Evolutionary conservation across 225 moss, liverwort and hornwort species (phyloP).

Genomic region (Asterella californica): DNA sequence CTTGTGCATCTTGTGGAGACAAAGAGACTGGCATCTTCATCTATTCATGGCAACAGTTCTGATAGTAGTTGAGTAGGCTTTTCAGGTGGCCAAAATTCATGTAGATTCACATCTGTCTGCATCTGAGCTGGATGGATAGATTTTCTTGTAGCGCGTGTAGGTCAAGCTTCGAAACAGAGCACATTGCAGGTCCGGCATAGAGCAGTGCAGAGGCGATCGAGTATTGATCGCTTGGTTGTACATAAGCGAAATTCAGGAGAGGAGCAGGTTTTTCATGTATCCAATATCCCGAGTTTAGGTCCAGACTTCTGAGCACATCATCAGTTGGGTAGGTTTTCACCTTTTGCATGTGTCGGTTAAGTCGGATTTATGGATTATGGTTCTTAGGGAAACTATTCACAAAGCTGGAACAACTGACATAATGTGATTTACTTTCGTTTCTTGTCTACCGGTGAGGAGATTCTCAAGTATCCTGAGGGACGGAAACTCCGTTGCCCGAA

Average conservation of each 20-base stretch:
- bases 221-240: neutral
- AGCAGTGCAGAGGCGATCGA: conserved; percentile 7
- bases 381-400: neutral
- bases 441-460: neutral
- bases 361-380: neutral
- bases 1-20: neutral
- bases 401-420: neutral
- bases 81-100: neutral
- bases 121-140: neutral
- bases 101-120: neutral
- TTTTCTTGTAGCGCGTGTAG: neutral
- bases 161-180: neutral
- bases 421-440: neutral
- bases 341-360: neutral
- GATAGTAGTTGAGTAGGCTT: neutral
- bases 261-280: neutral
- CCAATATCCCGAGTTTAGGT: neutral
- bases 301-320: neutral
- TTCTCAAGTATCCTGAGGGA: neutral
- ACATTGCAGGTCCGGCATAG: neutral
- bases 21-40: neutral
- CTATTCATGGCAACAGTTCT: neutral
- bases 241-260: conserved; percentile 3
- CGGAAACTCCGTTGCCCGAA: too few species aligned
- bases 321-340: too few species aligned